Percentiles rank a stretch among this genome's conserved stretches.
Evolutionary conservation across 1,284 basidiomycete genomes (phyloP).

Genomic region (Rhodotorula glutinis): DNA sequence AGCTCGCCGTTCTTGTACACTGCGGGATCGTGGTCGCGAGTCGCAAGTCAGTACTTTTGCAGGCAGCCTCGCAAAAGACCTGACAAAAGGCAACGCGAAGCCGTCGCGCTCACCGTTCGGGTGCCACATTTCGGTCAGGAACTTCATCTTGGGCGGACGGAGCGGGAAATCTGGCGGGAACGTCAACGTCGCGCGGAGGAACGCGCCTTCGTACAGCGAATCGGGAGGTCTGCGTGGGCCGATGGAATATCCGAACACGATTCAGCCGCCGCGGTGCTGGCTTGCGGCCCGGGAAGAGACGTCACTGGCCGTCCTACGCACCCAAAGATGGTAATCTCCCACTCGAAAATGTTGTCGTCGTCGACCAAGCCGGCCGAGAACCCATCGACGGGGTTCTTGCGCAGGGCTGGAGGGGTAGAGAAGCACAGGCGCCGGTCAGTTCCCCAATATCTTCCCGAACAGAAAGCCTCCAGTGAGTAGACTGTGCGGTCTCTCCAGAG

Average conservation of each 20-base stretch:
- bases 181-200: slow-evolving; percentile 79
- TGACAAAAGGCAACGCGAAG: background rate
- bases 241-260: background rate
- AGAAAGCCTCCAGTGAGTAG: too few relatives aligned
- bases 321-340: slow-evolving; percentile 50
- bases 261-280: too few relatives aligned
- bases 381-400: slow-evolving; percentile 72
- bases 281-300: too few relatives aligned
- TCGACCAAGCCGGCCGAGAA: slow-evolving; percentile 94
- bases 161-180: slow-evolving; percentile 91
- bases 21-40: slow-evolving; percentile 47
- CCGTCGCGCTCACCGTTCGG: slow-evolving; percentile 72
- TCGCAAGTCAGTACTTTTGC: background rate
- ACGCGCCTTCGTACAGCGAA: slow-evolving; percentile 74
- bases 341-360: slow-evolving; percentile 87
- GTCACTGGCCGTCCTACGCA: too few relatives aligned
- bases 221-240: slow-evolving; percentile 16
- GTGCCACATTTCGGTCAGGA: slow-evolving; percentile 97
- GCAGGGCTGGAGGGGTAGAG: slow-evolving; percentile 20
- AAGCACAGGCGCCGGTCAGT: background rate
- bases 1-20: slow-evolving; percentile 87
- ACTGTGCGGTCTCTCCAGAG: too few relatives aligned
- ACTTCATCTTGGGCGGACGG: slow-evolving; percentile 91
- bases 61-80: too few relatives aligned
- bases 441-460: too few relatives aligned